Evolutionary conservation across 176 grass and related monocot species (phyloP).

Genomic region (Saccharum spontaneum): DNA sequence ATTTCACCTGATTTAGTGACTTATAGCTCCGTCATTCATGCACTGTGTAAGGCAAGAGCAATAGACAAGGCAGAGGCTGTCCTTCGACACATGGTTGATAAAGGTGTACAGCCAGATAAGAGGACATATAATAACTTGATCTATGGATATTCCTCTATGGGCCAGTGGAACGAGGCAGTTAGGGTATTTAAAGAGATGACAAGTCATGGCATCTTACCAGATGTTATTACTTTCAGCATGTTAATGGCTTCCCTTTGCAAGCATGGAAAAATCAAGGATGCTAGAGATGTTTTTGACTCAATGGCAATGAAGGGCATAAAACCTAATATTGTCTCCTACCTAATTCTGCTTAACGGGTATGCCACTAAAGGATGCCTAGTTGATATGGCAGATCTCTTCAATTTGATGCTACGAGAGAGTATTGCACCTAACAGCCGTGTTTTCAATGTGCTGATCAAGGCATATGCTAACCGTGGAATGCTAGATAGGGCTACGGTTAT

Average conservation of each 20-base stretch:
- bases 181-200: constrained; percentile 35
- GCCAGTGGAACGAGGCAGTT: background rate
- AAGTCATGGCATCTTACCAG: background rate
- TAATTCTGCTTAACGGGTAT: background rate
- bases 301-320: constrained; percentile 12
- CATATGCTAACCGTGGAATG: background rate
- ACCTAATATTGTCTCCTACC: background rate
- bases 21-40: constrained; percentile 6
- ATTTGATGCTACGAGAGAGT: background rate
- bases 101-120: background rate
- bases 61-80: background rate
- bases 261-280: constrained; percentile 26
- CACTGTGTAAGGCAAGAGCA: constrained; percentile 18
- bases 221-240: background rate
- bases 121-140: background rate
- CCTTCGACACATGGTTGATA: constrained; percentile 15
- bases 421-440: background rate
- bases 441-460: constrained; percentile 16
- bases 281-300: constrained; percentile 12
- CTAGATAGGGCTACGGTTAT: background rate
- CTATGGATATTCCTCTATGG: background rate
- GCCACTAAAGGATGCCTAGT: background rate
- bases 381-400: constrained; percentile 1
- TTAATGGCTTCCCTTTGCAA: constrained; percentile 32
- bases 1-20: constrained; percentile 7